These are phyloP conservation scores for Zymoseptoria brevis DNA, from an alignment of 2,329 filamentous ascomycete genomes.

Conservation along the genomic window DNA sequence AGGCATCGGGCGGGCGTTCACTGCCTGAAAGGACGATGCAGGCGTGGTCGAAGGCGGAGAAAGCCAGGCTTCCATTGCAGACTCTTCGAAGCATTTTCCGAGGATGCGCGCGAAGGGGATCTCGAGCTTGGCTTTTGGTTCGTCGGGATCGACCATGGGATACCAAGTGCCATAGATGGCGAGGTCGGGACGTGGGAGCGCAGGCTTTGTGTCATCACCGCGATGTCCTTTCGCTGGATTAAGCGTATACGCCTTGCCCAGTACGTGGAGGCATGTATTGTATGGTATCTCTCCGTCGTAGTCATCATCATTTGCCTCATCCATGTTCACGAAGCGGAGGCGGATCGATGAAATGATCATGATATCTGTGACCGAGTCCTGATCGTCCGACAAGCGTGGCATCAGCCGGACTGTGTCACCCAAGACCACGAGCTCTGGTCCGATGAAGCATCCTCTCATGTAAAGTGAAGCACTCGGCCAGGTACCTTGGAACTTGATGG, in stretches of 20 bases:
- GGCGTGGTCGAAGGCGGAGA: slow-evolving; percentile 21
- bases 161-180: slow-evolving; percentile 46
- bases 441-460: slow-evolving; percentile 48
- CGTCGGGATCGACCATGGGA: slow-evolving; percentile 35
- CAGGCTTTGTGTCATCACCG: slow-evolving; percentile 20
- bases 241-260: slow-evolving; percentile 43
- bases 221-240: slow-evolving; percentile 28
- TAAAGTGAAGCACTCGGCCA: slow-evolving; percentile 50
- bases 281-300: slow-evolving; percentile 38
- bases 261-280: slow-evolving; percentile 40
- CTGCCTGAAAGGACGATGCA: slow-evolving; percentile 10
- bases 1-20: slow-evolving; percentile 11
- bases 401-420: slow-evolving; percentile 49
- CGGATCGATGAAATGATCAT: slow-evolving; percentile 48
- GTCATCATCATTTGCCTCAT: slow-evolving; percentile 39
- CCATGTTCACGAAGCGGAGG: slow-evolving; percentile 43
- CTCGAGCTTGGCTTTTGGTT: slow-evolving; percentile 31
- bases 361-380: slow-evolving; percentile 40
- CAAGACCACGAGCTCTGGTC: slow-evolving; percentile 46
- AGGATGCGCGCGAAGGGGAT: slow-evolving; percentile 47
- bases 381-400: slow-evolving; percentile 14
- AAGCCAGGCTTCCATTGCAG: slow-evolving; percentile 42
- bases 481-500: slow-evolving; percentile 44
- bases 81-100: slow-evolving; percentile 47
- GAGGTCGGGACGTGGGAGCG: slow-evolving; percentile 16